phyloP scores from a whole-genome alignment of 257 asterid genomes.

The Marsdenia floribunda region DNA sequence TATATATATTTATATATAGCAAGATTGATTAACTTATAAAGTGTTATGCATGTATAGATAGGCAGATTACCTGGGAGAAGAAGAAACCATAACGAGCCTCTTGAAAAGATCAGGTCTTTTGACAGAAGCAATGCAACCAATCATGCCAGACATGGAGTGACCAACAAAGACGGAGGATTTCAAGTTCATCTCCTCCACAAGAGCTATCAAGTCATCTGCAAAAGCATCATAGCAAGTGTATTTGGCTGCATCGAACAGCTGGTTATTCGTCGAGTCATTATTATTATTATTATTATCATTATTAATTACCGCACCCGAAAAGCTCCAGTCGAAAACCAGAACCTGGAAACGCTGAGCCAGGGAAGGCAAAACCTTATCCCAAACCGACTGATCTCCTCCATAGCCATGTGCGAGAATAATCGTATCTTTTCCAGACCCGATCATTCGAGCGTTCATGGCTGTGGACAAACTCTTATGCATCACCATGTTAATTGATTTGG shows the following conservation, averaged over 20 bases:
- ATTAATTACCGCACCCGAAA: conserved; percentile 43
- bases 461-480: conserved; percentile 22
- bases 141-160: conserved; percentile 89
- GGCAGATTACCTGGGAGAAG: conserved; percentile 63
- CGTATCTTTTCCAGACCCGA: conserved; percentile 60
- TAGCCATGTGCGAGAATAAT: conserved; percentile 72
- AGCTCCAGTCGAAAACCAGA: conserved; percentile 74
- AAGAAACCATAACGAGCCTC: conserved; percentile 52
- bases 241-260: conserved; percentile 42
- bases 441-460: conserved; percentile 52
- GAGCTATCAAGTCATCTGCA: conserved; percentile 60
- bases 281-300: no score
- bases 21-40: no score
- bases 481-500: conserved; percentile 17
- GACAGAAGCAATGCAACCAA: conserved; percentile 79
- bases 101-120: conserved; percentile 65
- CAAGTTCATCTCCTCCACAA: conserved; percentile 61
- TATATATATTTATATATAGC: no score
- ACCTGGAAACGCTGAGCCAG: conserved; percentile 36
- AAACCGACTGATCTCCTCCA: conserved; percentile 74
- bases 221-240: conserved; percentile 55
- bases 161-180: conserved; percentile 58
- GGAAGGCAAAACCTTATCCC: conserved; percentile 55
- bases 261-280: conserved; percentile 24
- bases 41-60: background rate